These are phyloP conservation scores for Tothia fuscella DNA, from an alignment of 2,329 filamentous ascomycete genomes.

Conservation along the genomic window DNA sequence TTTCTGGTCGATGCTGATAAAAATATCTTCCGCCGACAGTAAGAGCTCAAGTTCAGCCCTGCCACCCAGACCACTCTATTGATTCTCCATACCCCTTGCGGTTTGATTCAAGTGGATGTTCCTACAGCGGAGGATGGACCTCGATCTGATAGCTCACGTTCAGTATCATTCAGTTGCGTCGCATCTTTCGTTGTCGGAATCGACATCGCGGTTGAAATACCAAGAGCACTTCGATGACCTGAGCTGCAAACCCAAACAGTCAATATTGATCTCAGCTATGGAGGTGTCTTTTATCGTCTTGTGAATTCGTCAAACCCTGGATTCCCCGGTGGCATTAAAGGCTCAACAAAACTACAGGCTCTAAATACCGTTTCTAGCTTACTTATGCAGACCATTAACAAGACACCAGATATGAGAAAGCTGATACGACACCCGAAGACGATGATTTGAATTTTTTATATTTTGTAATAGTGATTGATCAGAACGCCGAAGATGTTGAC, in stretches of 20 bases:
- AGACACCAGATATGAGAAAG: slow-evolving; percentile 12
- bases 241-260: slow-evolving; percentile 23
- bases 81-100: slow-evolving; percentile 34
- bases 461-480: slow-evolving; percentile 29
- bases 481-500: slow-evolving; percentile 5
- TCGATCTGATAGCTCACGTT: slow-evolving; percentile 25
- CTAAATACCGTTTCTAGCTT: slow-evolving; percentile 22
- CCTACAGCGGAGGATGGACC: slow-evolving; percentile 19
- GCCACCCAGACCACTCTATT: slow-evolving; percentile 18
- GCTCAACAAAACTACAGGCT: slow-evolving; percentile 17
- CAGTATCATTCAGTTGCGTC: slow-evolving; percentile 31
- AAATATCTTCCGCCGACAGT: slow-evolving; percentile 27
- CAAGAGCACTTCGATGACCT: slow-evolving; percentile 25
- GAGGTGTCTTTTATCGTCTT: slow-evolving; percentile 34
- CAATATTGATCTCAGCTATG: slow-evolving; percentile 28
- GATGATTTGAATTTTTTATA: slow-evolving; percentile 28
- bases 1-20: slow-evolving; percentile 25
- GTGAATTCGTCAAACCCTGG: slow-evolving; percentile 28
- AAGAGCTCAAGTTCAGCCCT: slow-evolving; percentile 20
- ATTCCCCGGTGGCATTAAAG: slow-evolving; percentile 20
- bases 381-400: slow-evolving; percentile 22
- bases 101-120: slow-evolving; percentile 30
- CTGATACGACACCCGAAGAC: slow-evolving; percentile 23
- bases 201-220: slow-evolving; percentile 21
- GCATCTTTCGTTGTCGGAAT: slow-evolving; percentile 30